Evolutionary conservation across 2,329 filamentous ascomycete genomes (phyloP), one percentile per base, ranked within the genome.

Genomic region (Cladophialophora bantiana): DNA sequence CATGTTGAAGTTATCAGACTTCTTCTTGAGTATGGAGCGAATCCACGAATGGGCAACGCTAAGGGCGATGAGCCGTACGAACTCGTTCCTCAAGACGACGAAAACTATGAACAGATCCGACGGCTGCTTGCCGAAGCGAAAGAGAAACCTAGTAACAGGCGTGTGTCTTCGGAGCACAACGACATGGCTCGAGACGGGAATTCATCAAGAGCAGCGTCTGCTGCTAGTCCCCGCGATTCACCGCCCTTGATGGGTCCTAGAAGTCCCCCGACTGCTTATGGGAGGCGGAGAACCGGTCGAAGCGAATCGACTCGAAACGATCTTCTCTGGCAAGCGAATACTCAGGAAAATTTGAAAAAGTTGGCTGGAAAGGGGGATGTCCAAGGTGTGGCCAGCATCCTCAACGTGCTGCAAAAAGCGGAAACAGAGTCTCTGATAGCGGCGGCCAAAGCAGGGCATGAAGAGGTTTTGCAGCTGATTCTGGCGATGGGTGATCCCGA

Each of bases 21-120:
- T 9, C 82, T 99, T 38, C 83, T 99, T 2, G 88, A 90, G 63
- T 90, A 94, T 64, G 94, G 94, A 10, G 94, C 96, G 12, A 96
- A 99, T 75, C 95, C 95, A 57, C 89, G 93, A 58, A 91, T 93
- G 72, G 89, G 93, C 55, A 97, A 98, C 76, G 89, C 92, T n/a
- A 90, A 93, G 73, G 95, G 95, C 4, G 90, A 97, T 75, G 93
- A 97, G 74, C 94, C 95, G 0, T 86, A 97, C 36, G 94, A 97
- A 72, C 86, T 95, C 64, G 87, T 97, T 10, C 88, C 87, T 36
- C 85, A 89, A 7, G 89, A 94, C 50, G 82, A 88, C 7, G 91
- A 96, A 2, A 89, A 95, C 68, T 89, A 88, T n/a, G 86, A 89
- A 15, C 91, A 93, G 67, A 95, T 97, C 48, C 89, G 92, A 62